These are phyloP conservation scores for Penstemon barbatus DNA, from an alignment of 257 asterid species.

Conservation along the genomic window DNA sequence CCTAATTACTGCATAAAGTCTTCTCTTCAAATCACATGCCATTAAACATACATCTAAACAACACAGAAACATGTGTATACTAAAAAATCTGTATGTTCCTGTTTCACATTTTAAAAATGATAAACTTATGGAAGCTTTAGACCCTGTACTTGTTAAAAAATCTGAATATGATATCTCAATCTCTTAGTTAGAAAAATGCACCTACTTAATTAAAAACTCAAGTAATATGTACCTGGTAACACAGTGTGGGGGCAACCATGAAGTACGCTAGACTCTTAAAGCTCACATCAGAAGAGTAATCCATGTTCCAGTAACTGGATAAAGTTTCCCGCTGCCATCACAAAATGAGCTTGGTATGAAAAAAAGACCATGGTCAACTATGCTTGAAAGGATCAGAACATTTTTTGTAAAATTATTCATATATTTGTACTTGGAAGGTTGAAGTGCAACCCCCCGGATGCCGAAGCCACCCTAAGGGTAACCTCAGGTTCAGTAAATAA, in stretches of 20 bases:
- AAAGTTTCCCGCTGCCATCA: constrained; percentile 55
- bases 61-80: constrained; percentile 1
- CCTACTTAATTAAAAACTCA: constrained; percentile 6
- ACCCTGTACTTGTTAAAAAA: constrained; percentile 11
- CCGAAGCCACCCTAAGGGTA: too few species aligned
- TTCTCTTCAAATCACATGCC: background rate
- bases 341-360: constrained; percentile 19
- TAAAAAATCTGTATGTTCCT: background rate
- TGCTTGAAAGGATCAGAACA: too few species aligned
- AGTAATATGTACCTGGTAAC: constrained; percentile 76
- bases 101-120: background rate
- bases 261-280: constrained; percentile 83
- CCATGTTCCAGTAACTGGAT: constrained; percentile 56
- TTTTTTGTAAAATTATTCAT: background rate
- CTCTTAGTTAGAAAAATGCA: constrained; percentile 13
- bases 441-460: background rate
- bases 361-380: constrained; percentile 14
- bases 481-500: background rate
- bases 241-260: constrained; percentile 93
- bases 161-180: constrained; percentile 11
- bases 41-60: constrained; percentile 1
- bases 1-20: constrained; percentile 11
- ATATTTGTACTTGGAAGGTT: constrained; percentile 3
- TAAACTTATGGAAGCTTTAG: constrained; percentile 3
- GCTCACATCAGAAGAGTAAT: constrained; percentile 55